Evolutionary conservation across 495 filamentous ascomycete genomes (phyloP).

Genomic region (Acidiella bohemica): DNA sequence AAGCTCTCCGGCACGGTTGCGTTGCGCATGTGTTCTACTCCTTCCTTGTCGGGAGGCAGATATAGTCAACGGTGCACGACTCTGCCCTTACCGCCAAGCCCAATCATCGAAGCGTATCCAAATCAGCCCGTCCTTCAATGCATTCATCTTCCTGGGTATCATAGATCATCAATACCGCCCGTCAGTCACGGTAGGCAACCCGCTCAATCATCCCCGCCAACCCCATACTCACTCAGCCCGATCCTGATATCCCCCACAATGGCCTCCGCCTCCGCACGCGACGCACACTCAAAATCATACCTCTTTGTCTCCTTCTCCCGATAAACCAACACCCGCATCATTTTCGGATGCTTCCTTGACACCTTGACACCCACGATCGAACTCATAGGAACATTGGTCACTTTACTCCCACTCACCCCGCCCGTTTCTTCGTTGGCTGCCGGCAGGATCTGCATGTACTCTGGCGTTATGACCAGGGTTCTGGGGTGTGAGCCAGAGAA

Average conservation of each 20-base stretch:
- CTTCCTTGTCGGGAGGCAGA: too few relatives aligned
- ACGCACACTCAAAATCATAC: slow-evolving; percentile 91
- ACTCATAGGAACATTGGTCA: slow-evolving; percentile 80
- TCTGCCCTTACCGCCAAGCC: too few relatives aligned
- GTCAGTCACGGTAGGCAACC: too few relatives aligned
- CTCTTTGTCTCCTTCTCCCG: slow-evolving; percentile 78
- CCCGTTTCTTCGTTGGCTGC: slow-evolving; percentile 22
- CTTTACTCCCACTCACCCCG: slow-evolving; percentile 39
- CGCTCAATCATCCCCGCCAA: slow-evolving; percentile 9
- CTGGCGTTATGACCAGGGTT: slow-evolving; percentile 79
- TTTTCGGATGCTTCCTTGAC: slow-evolving; percentile 74
- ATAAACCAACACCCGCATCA: slow-evolving; percentile 75
- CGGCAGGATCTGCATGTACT: slow-evolving; percentile 92
- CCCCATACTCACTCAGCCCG: slow-evolving; percentile 24
- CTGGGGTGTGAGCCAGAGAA: slow-evolving; percentile 75
- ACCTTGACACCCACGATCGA: slow-evolving; percentile 91
- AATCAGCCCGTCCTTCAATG: too few relatives aligned
- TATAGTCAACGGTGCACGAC: too few relatives aligned
- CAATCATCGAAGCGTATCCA: too few relatives aligned
- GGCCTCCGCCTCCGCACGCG: slow-evolving; percentile 63
- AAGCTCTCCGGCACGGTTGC: too few relatives aligned
- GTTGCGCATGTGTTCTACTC: too few relatives aligned
- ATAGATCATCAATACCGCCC: too few relatives aligned
- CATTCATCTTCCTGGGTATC: too few relatives aligned
- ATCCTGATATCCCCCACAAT: slow-evolving; percentile 81